Base-by-base conservation (phyloP, 179 eudicot species). In the Corrigiola litoralis region DNA sequence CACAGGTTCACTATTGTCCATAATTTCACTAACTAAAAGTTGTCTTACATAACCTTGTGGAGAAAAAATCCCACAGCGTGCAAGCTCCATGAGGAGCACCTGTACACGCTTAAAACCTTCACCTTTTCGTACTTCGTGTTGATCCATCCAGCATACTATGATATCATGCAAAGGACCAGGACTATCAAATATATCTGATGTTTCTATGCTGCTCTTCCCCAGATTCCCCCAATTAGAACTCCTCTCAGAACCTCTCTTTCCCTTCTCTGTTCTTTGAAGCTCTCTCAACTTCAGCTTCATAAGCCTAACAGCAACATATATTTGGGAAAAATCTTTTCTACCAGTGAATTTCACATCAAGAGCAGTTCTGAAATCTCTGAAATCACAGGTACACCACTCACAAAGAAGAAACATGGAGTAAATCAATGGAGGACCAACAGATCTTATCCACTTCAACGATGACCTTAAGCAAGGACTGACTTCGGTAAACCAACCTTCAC, bases 381-480 rank as follows among this genome's bases (percentile, higher is more conserved):
- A 91, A 74, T 86, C 92, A 79, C 96, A 91, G 27, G 95, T 80
- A 53, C 95, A 96, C 99, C 97, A 95, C 78, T 95, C 99, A 61
- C 96, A 95, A 70, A 95, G 86, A 66, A 95, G 82, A 77, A 95
- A 91, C 17, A 87, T 81, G 17, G 99, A 91, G 79, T 85, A 81
- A 52, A 95, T 61, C 61, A 87, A 77, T 31, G 96, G 75, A 23
- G 71, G 61, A 53, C 82, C 74, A 33, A 81, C 84, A 14, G 79
- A 75, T 25, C 88, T 81, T 23, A 95, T 82, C 87, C 87, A 80
- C 79, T 88, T 81, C 68, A 91, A 72, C 16, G 95, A 80, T 66
- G 92, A 81, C 48, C 86, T 72, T 66, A 95, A 75, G 75, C 88
- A 79, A 25, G 89, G 79, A 71, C 84, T 88, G 53, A 91, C 89